Evolutionary conservation across 345 rosid genomes (phyloP), one percentile per base, ranked within the genome.

Genomic region (Barbarea vulgaris): DNA sequence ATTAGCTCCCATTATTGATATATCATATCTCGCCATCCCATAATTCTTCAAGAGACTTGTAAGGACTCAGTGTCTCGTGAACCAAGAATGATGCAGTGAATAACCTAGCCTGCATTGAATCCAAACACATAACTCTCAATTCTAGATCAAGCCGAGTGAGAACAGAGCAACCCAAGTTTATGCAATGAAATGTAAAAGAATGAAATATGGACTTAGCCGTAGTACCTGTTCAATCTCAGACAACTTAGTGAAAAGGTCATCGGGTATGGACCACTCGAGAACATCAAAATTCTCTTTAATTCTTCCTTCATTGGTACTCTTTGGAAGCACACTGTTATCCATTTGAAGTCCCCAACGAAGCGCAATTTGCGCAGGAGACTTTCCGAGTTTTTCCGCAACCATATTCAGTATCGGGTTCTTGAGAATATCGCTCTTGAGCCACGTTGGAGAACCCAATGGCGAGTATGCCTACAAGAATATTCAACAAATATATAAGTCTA

Each of bases 311-410:
- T 84, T 46, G 0, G 86, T 86, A 61, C 98, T 89, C 80, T 91
- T 93, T 8, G 97, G 98, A 52, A 89, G 90, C 22, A 91, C 97
- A 73, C 97, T 86, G 34, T 93, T 80, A 27, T 94, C 98, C 91
- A 84, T 84, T 80, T 89, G 93, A 44, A 93, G 68, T 11, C 98
- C 97, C 93, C 98, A 93, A 31, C 93, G 90, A 4, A 89, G 84
- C 1, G 93, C 92, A 44, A 88, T 88, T 78, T 93, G 94, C 1
- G 98, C 96, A 36, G 91, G 84, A 59, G 87, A 81, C 72, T 87
- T 93, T 56, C 91, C 87, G 10, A 91, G 74, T 64, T 87, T 82
- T 80, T 84, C 81, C 0, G 97, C 93, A 34, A 83, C 89, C 69
- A 12, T 65, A 19, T 62, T 80, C 1, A 87, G 69, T 27, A 81